Percentiles rank a stretch among this genome's conserved stretches.
Evolutionary conservation across 1,139 yeast species (phyloP).

Genomic region (Kodamaea alishanica): DNA sequence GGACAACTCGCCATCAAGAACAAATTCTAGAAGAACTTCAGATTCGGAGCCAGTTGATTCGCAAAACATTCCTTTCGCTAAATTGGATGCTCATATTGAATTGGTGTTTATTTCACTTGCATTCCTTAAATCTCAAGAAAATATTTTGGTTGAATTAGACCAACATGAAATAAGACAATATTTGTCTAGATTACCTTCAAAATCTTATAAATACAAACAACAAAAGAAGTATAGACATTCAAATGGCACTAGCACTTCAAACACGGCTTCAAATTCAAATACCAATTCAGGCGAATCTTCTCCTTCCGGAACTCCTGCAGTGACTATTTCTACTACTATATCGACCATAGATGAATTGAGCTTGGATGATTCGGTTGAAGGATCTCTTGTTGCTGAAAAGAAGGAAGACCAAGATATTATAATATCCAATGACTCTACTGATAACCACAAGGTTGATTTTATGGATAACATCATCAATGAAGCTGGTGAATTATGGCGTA

Average conservation of each 20-base stretch:
- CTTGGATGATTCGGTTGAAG: slow-evolving; percentile 3
- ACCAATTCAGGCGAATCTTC: slow-evolving; percentile 11
- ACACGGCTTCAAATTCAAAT: slow-evolving; percentile 8
- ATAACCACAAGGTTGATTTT: slow-evolving; percentile 46
- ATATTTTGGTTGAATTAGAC: slow-evolving; percentile 77
- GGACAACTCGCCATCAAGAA: slow-evolving; percentile 16
- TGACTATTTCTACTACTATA: slow-evolving; percentile 9
- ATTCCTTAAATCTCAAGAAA: slow-evolving; percentile 74
- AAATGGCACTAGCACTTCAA: slow-evolving; percentile 7
- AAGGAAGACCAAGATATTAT: slow-evolving; percentile 13
- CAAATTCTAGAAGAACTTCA: slow-evolving; percentile 17
- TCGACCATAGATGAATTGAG: slow-evolving; percentile 4
- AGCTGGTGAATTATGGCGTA: slow-evolving; percentile 87
- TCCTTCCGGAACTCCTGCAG: slow-evolving; percentile 10
- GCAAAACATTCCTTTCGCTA: slow-evolving; percentile 54
- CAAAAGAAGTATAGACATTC: slow-evolving; percentile 13
- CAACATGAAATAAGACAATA: slow-evolving; percentile 85
- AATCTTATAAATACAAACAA: slow-evolving; percentile 38
- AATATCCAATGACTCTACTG: slow-evolving; percentile 35
- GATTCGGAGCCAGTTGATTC: slow-evolving; percentile 20
- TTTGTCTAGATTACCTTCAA: slow-evolving; percentile 53
- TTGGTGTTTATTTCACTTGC: slow-evolving; percentile 75
- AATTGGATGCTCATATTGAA: slow-evolving; percentile 74
- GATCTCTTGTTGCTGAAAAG: slow-evolving; percentile 1
- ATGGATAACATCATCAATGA: slow-evolving; percentile 69